Evolutionary conservation across 805 yeast species (phyloP).

Genomic region (Ogataea haglerorum): DNA sequence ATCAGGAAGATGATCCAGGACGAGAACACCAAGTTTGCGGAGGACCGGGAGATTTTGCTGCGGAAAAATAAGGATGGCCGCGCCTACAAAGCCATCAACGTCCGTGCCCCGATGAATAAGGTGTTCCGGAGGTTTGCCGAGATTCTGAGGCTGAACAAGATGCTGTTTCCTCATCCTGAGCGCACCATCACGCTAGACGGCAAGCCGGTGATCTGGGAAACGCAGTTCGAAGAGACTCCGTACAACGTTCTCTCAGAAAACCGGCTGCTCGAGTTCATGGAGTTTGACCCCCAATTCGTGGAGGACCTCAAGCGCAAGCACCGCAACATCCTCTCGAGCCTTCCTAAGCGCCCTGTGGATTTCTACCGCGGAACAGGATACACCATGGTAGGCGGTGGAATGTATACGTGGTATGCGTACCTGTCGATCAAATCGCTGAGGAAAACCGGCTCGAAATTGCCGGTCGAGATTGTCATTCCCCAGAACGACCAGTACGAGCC

Average conservation of each 20-base stretch:
- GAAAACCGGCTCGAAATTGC: conserved; percentile 40
- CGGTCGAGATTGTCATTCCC: conserved; percentile 44
- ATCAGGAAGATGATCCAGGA: conserved; percentile 15
- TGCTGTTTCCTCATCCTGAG: conserved; percentile 22
- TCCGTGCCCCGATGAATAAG: conserved; percentile 7
- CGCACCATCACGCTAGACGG: conserved; percentile 15
- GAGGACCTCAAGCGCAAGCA: conserved; percentile 47
- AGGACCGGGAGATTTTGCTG: conserved; percentile 10
- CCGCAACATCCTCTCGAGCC: conserved; percentile 36
- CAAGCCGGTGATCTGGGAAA: conserved; percentile 24
- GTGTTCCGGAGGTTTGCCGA: conserved; percentile 12
- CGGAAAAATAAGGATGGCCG: background rate
- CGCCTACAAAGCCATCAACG: conserved; percentile 6
- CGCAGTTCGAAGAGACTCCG: conserved; percentile 18
- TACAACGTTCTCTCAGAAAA: conserved; percentile 16
- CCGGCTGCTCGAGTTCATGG: conserved; percentile 16
- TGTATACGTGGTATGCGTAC: conserved; percentile 40
- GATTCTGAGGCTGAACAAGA: conserved; percentile 11
- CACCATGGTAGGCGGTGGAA: conserved; percentile 44
- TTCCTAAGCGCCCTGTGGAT: conserved; percentile 39
- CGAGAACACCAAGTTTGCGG: conserved; percentile 12
- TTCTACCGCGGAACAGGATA: conserved; percentile 31
- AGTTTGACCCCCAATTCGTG: conserved; percentile 39
- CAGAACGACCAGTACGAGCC: conserved; percentile 38
- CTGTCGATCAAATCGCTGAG: conserved; percentile 40